A percentile compares a stretch with the other conserved stretches of the same genome.
Conservation (phyloP, 306 rosid species). For the Vigna reflexopilosa region DNA sequence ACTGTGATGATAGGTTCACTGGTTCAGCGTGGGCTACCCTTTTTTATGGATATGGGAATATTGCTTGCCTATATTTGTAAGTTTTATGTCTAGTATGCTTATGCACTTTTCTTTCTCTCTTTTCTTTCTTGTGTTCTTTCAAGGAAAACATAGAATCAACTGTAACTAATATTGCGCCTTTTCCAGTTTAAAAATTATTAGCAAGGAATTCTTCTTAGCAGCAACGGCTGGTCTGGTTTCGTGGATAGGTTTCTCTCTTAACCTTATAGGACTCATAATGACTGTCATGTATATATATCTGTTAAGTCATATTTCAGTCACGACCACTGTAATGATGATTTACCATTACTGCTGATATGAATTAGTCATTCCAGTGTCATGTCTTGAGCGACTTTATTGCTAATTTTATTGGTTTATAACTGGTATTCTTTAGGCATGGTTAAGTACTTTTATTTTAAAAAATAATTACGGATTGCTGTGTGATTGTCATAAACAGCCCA, state of each 20-base stretch:
- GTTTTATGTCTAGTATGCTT: conserved; percentile 42
- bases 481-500: conserved; percentile 13
- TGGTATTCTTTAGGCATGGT: conserved; percentile 1
- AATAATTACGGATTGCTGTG: neutral
- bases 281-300: neutral
- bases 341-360: conserved; percentile 4
- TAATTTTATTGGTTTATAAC: no score
- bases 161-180: conserved; percentile 34
- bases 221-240: conserved; percentile 67
- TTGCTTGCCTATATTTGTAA: conserved; percentile 80
- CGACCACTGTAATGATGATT: conserved; percentile 10
- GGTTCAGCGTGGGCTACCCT: conserved; percentile 89
- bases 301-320: neutral
- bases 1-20: conserved; percentile 66
- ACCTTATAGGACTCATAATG: conserved; percentile 3
- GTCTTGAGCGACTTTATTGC: conserved; percentile 24
- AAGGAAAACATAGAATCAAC: conserved; percentile 35
- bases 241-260: conserved; percentile 70
- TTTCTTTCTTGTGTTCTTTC: conserved; percentile 6
- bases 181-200: conserved; percentile 70
- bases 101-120: neutral
- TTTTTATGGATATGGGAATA: conserved; percentile 90
- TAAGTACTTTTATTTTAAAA: neutral
- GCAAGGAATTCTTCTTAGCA: conserved; percentile 79
- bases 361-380: neutral